Percentiles rank a stretch among this genome's conserved stretches.
These are phyloP conservation scores for Uronychia setigera DNA, from an alignment of 73 alveolate genomes.

Conservation along the genomic window DNA sequence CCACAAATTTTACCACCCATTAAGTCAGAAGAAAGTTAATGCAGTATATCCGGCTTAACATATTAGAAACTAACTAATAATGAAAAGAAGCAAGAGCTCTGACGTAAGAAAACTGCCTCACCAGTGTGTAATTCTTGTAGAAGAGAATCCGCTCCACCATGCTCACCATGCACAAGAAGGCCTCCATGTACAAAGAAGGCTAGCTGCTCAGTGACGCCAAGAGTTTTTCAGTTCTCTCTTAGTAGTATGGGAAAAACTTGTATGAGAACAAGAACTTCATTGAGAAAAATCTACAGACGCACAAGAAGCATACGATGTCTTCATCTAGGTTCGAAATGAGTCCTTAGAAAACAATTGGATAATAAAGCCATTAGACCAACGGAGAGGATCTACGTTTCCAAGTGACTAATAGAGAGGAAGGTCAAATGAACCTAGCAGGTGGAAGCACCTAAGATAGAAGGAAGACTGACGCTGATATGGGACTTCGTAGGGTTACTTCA, in stretches of 20 bases:
- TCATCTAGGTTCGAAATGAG: neutral
- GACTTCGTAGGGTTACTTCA: no score
- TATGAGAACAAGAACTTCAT: neutral
- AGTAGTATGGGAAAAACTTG: neutral
- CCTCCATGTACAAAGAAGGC: neutral
- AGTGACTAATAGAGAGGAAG: neutral
- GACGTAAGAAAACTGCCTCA: neutral
- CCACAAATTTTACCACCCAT: no score
- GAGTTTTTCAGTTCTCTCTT: neutral
- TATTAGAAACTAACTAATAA: no score
- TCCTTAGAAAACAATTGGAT: neutral
- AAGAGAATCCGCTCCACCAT: neutral
- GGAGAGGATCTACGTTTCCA: neutral
- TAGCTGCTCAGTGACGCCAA: conserved; percentile 5
- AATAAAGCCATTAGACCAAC: neutral
- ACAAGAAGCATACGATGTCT: no score
- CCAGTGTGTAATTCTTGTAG: no score
- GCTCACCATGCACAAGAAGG: conserved; percentile 5
- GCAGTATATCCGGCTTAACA: no score
- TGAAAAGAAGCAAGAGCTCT: neutral
- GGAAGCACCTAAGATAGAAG: neutral
- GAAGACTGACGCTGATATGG: neutral
- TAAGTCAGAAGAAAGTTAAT: no score
- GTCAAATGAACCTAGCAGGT: neutral
- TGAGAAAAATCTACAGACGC: neutral